These are phyloP conservation scores for Sporothrix pseudoabietina DNA, from an alignment of 2,329 filamentous ascomycete genomes.

Conservation along the genomic window DNA sequence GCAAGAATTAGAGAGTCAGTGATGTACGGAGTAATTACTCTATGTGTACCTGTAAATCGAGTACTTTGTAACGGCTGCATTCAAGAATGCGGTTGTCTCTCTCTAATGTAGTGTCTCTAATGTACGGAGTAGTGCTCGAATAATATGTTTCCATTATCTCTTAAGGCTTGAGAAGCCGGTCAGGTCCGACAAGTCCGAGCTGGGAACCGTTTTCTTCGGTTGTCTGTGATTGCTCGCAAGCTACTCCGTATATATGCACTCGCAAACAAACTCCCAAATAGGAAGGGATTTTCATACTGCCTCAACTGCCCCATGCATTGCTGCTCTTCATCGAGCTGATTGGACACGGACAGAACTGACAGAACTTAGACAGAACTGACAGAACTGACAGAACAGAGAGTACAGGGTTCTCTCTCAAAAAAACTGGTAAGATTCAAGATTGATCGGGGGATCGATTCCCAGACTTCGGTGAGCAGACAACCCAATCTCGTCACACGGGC, in stretches of 20 bases:
- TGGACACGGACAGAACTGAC: not conserved
- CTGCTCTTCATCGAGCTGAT: not conserved
- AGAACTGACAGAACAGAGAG: not conserved
- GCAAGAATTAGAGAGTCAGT: not conserved
- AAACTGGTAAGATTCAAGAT: not conserved
- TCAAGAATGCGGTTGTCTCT: not conserved
- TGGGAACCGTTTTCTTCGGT: not conserved
- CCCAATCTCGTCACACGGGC: not conserved
- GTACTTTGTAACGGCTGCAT: too few relatives aligned
- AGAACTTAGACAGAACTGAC: too few relatives aligned
- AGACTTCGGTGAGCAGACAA: slow-evolving; percentile 12
- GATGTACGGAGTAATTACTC: not conserved
- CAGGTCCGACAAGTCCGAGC: not conserved
- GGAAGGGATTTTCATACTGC: not conserved
- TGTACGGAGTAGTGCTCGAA: not conserved
- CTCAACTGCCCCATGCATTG: not conserved
- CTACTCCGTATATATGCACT: not conserved
- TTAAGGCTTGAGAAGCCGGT: not conserved
- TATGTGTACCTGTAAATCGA: too few relatives aligned
- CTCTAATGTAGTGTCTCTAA: too few relatives aligned
- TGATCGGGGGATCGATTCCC: not conserved
- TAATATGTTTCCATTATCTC: not conserved
- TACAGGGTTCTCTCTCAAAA: not conserved
- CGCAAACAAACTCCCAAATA: not conserved
- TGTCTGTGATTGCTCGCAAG: not conserved